Base-by-base conservation (phyloP, 805 yeast genomes). In the Cyberlindnera nakhonratchasimensis region DNA sequence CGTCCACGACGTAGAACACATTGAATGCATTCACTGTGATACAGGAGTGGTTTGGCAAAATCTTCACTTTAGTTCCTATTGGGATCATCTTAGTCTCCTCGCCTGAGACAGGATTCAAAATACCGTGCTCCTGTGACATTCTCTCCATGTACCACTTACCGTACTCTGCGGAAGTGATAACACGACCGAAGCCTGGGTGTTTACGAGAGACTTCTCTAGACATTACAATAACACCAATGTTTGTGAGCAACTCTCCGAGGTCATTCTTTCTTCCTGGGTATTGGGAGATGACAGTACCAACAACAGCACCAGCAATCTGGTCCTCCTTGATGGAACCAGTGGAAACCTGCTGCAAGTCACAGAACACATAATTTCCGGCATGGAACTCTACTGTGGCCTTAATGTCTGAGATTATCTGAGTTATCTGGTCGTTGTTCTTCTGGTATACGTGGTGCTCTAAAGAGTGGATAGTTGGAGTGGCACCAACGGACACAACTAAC, bases 101-200 rank as follows among this genome's bases (percentile, higher is more conserved):
- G 29, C 37, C 28, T 32, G 37, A 19, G 44, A 42, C 43, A 3
- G 86, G 80, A n/a, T 64, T 67, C 37, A 85, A 61, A 30, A 86
- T 79, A 10, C 93, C 95, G 57, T 86, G 95, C 54, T 86, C 95
- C 59, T 86, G 93, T 42, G 86, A 77, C 35, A 86, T 61, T 50
- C 89, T 69, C 26, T 79, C 84, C 11, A 86, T 77, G 35, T 62
- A 59, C 90, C 90, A 85, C 34, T 71, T 65, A 6, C 71, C 75
- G 52, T 67, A 75, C 1, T 66, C 65, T 12, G 62, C 51, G 1
- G 74, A 72, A 2, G 53, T 50, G 22, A 60, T 41, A 2, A 79
- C 62, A n/a, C 60, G 53, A 3, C 90, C 91, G 55, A 62, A 71
- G 0, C 91, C 91, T 14, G 79, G 75, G 16, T 69, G 53, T 4